Evolutionary conservation across 1,139 yeast genomes (phyloP).

Genomic region (Kodamaea sp.): DNA sequence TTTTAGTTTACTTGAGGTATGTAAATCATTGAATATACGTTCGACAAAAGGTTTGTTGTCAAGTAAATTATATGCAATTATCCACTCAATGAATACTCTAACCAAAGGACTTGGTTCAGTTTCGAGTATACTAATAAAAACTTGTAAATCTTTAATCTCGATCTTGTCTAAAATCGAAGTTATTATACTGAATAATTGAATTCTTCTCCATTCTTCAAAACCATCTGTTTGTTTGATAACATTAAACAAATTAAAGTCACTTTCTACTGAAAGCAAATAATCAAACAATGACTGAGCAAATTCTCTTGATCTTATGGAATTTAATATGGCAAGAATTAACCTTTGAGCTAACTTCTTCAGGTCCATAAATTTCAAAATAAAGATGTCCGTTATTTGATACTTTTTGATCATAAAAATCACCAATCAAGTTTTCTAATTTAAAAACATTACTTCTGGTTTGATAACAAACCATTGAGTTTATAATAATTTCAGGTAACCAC

Average conservation of each 20-base stretch:
- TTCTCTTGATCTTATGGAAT: slow-evolving; percentile 25
- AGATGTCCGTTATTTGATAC: slow-evolving; percentile 27
- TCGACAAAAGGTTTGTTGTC: slow-evolving; percentile 17
- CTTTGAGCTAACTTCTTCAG: slow-evolving; percentile 54
- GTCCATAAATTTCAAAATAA: slow-evolving; percentile 55
- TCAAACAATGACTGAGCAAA: slow-evolving; percentile 43
- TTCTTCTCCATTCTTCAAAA: slow-evolving; percentile 62
- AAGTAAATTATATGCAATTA: slow-evolving; percentile 43
- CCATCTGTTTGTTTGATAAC: slow-evolving; percentile 62
- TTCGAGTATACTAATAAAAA: slow-evolving; percentile 25
- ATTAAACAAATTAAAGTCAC: slow-evolving; percentile 38
- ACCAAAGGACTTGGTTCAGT: slow-evolving; percentile 74
- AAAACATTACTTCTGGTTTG: slow-evolving; percentile 60
- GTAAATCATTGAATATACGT: slow-evolving; percentile 5
- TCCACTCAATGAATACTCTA: slow-evolving; percentile 78
- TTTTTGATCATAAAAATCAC: slow-evolving; percentile 42
- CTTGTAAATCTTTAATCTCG: slow-evolving; percentile 11
- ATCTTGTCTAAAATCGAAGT: slow-evolving; percentile 32
- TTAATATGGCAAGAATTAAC: slow-evolving; percentile 45
- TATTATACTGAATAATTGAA: slow-evolving; percentile 54
- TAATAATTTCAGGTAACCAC: slow-evolving; percentile 58
- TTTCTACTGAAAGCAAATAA: slow-evolving; percentile 39
- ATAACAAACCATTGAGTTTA: slow-evolving; percentile 41
- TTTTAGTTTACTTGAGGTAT: slow-evolving; percentile 19
- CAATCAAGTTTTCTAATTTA: slow-evolving; percentile 56